Evolutionary conservation across 495 filamentous ascomycete genomes (phyloP), one percentile per base, ranked within the genome.

Genomic region (Penicillium manginii): DNA sequence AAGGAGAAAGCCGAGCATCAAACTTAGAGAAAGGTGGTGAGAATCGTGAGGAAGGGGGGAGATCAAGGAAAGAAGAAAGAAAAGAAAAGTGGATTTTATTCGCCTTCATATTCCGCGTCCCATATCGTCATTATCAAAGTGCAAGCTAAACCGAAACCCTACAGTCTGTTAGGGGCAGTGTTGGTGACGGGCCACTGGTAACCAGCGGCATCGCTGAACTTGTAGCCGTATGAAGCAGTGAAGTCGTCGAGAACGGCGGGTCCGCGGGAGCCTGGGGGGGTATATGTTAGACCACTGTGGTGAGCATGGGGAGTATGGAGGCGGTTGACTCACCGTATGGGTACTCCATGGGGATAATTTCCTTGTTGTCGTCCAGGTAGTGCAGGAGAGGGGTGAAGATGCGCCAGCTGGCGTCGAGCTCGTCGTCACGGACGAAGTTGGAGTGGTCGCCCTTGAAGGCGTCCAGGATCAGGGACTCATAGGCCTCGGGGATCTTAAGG

Each of bases 261-360:
- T 61, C 96, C 96, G 64, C 96, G 92, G 52, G 96, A 98, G 58
- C 96, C 94, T 98, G 56, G 7, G 40, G 40, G 40, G 8, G 7
- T n/a, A 17, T 0, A 43, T 17, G 40, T 43, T 43, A 43, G 40
- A n/a, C 40, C 40, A 43, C 40, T 43, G 40, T 17, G 15, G 14
- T 17, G 40, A 43, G 40, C 17, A 43, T 43, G 2, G 92, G 52
- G 96, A 98, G 57, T 94, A 96, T 98, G 55, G 11, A 40, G 50
- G 0, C 18, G 3, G 15, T 10, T 19, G 15, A 78, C 92, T 76
- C 77, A 97, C 94, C 96, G 75, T 99, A 99, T 49, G 96, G 93
- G 79, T 99, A 99, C 73, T 97, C 96, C 96, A 99, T 99, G 29
- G 96, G 96, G 60, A 96, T 90, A 54, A 99, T 98, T 78, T 99